Percentiles rank a stretch among this genome's conserved stretches.
phyloP scores from a whole-genome alignment of 2,329 filamentous ascomycete genomes.

The Neoscytalidium dimidiatum region DNA sequence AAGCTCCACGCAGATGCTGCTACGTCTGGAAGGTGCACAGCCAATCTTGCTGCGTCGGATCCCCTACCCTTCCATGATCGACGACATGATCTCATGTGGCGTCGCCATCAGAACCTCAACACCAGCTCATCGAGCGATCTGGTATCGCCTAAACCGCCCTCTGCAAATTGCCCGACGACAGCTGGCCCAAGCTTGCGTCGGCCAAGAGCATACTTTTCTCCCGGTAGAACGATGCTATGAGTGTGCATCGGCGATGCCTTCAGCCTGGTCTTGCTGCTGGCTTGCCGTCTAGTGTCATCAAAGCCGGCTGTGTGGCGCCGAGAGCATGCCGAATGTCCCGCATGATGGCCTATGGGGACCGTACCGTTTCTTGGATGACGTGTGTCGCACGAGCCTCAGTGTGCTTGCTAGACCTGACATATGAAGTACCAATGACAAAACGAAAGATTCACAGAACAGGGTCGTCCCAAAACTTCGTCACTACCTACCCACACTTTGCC shows the following conservation, averaged over 20 bases:
- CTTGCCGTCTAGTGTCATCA: neutral
- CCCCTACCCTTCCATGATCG: conserved; percentile 8
- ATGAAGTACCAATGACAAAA: neutral
- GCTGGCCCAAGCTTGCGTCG: neutral
- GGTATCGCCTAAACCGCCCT: neutral
- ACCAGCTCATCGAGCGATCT: conserved; percentile 17
- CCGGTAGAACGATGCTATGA: neutral
- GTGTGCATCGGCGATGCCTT: neutral
- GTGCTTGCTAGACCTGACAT: too few species aligned
- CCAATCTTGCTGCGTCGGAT: conserved; percentile 6
- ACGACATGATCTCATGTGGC: conserved; percentile 19
- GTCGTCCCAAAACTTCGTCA: neutral
- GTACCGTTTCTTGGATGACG: neutral
- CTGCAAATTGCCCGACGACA: neutral
- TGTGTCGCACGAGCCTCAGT: neutral
- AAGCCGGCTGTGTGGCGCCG: neutral
- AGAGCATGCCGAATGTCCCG: neutral
- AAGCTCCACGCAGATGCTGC: neutral
- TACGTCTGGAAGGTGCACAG: neutral
- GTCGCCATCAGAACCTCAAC: conserved; percentile 10
- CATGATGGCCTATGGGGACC: neutral
- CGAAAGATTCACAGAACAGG: neutral
- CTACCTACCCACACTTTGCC: too few species aligned
- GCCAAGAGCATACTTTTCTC: neutral
- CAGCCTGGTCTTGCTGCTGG: neutral